Base-by-base conservation (phyloP, 495 filamentous ascomycete genomes). In the Neurospora sp. region DNA sequence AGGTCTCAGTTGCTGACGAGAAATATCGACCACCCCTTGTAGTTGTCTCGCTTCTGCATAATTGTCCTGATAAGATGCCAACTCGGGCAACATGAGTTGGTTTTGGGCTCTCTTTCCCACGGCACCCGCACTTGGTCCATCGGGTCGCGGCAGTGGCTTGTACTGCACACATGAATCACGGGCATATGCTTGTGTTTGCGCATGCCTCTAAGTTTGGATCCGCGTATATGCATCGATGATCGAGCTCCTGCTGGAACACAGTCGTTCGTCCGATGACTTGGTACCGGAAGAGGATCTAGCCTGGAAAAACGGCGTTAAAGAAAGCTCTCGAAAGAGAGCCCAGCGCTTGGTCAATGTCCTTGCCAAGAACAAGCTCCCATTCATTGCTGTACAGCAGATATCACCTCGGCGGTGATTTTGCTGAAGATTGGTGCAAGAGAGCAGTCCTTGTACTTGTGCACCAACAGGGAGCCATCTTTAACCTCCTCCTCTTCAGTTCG, bases 381-480 rank as follows among this genome's bases (percentile, higher is more conserved):
- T 11, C 46, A 31, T 14, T 70, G 42, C 40, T 69, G 54, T 20
- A 76, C 74, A 14, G 71, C 73, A n/a, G 74, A 73, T 10, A 79
- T 70, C 20, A 81, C 76, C 44, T 79, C 74, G 16, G 78, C 69
- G 4, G 79, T 80, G 77, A 97, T 93, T 11, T 79, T 85, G 78
- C 88, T 85, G 80, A 97, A 96, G 23, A 94, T 84, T 41, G 87
- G 86, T 79, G 86, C 89, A 38, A 96, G 88, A 76, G 92, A 94
- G 79, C 93, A 95, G 72, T 86, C 85, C 77, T 85, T 85, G 83
- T 97, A 97, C 82, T 92, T 93, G 59, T 93, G 87, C 44, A 93
- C 92, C 77, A 97, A 81, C 37, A 86, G 80, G 23, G 86, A 86
- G 7, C 86, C 78, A 74, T 90, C 88, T 54, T 81, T 86, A 35